Evolutionary conservation across 2,329 filamentous ascomycete genomes (phyloP).

Genomic region (Neofusicoccum ribis): DNA sequence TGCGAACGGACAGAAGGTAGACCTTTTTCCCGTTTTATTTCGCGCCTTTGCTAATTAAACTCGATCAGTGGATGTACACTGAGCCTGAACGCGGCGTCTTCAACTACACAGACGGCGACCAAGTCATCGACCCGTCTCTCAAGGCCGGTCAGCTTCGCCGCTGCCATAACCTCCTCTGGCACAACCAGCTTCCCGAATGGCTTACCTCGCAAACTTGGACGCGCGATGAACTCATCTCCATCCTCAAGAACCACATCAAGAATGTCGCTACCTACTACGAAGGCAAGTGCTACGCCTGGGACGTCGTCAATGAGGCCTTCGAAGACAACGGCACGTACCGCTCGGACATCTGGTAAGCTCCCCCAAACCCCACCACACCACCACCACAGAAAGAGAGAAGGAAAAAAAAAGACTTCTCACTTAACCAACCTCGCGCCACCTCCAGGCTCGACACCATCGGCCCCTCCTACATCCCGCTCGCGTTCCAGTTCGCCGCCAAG

Average conservation of each 20-base stretch:
- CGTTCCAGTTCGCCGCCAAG: slow-evolving; percentile 56
- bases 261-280: slow-evolving; percentile 57
- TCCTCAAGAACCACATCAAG: slow-evolving; percentile 62
- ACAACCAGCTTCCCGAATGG: slow-evolving; percentile 57
- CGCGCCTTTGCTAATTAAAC: too few relatives aligned
- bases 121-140: slow-evolving; percentile 43
- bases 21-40: too few relatives aligned
- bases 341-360: slow-evolving; percentile 50
- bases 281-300: slow-evolving; percentile 55
- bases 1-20: slow-evolving; percentile 60
- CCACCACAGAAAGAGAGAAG: too few relatives aligned
- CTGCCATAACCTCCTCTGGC: slow-evolving; percentile 63
- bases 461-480: slow-evolving; percentile 53
- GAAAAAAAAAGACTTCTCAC: too few relatives aligned
- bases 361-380: neutral
- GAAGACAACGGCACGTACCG: slow-evolving; percentile 59
- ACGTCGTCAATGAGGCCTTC: slow-evolving; percentile 65
- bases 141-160: slow-evolving; percentile 52
- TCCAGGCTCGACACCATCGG: slow-evolving; percentile 6
- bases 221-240: slow-evolving; percentile 55
- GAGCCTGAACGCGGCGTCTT: slow-evolving; percentile 60
- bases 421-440: too few relatives aligned
- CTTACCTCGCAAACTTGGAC: slow-evolving; percentile 57
- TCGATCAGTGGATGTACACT: slow-evolving; percentile 59
- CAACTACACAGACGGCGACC: slow-evolving; percentile 59